A percentile compares a stretch with the other conserved stretches of the same genome.
Conservation (phyloP, 2,329 filamentous ascomycete genomes). For the Alternaria metachromatica region DNA sequence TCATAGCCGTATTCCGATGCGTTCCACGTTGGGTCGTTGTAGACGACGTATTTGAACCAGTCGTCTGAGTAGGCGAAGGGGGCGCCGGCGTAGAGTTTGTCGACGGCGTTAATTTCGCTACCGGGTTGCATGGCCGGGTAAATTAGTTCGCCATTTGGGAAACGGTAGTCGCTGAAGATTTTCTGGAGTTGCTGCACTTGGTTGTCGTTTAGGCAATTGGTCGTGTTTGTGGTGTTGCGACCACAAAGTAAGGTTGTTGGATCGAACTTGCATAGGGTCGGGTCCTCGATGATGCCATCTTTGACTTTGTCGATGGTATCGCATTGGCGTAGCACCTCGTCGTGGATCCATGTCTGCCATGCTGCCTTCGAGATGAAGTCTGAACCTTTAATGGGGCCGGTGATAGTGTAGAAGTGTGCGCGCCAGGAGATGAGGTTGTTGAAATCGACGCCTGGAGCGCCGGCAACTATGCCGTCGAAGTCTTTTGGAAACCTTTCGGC, state of each 20-base stretch:
- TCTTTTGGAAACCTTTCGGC: conserved; percentile 41
- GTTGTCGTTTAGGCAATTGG: conserved; percentile 50
- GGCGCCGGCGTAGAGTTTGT: conserved; percentile 46
- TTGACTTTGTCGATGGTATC: conserved; percentile 56
- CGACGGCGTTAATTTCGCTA: conserved; percentile 49
- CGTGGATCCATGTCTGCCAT: conserved; percentile 48
- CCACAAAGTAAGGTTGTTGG: conserved; percentile 49
- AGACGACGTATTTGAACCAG: conserved; percentile 55
- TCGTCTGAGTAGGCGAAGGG: conserved; percentile 50
- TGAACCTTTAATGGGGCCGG: conserved; percentile 25
- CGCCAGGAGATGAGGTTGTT: conserved; percentile 39
- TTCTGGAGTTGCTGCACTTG: conserved; percentile 54
- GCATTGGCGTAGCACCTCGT: conserved; percentile 57
- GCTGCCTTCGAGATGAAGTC: conserved; percentile 27
- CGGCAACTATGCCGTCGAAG: conserved; percentile 45
- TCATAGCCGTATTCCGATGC: conserved; percentile 13
- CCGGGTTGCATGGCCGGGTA: conserved; percentile 59
- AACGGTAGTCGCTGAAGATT: conserved; percentile 52
- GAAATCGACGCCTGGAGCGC: conserved; percentile 41
- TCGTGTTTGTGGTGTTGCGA: conserved; percentile 21
- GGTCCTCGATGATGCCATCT: conserved; percentile 58
- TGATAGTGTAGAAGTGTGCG: conserved; percentile 40
- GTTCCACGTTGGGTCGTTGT: conserved; percentile 46
- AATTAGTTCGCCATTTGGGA: conserved; percentile 52
- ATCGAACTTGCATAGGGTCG: conserved; percentile 45